Percentiles rank a stretch among this genome's conserved stretches.
Evolutionary conservation across 192 early-diverging fungal species (phyloP).

Genomic region (Podila verticillata): DNA sequence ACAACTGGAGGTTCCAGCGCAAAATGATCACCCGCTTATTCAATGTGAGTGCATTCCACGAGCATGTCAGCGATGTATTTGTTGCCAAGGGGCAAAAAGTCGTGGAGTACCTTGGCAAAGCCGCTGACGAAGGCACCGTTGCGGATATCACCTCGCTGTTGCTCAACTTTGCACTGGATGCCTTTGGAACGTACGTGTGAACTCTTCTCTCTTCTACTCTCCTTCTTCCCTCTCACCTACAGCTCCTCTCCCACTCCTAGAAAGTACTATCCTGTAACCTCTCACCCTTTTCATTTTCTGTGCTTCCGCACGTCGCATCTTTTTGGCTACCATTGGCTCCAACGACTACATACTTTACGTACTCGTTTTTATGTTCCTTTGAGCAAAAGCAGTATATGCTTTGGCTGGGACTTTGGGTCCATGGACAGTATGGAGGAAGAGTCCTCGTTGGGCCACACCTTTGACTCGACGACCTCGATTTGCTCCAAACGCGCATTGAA

Average conservation of each 20-base stretch:
- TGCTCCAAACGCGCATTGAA: slow-evolving; percentile 32
- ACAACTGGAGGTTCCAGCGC: slow-evolving; percentile 25
- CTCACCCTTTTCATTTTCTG: no score
- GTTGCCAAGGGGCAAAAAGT: slow-evolving; percentile 13
- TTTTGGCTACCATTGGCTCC: no score
- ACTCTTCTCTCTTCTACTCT: no score
- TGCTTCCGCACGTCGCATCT: no score
- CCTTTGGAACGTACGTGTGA: slow-evolving; percentile 29
- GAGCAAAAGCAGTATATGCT: slow-evolving; percentile 37
- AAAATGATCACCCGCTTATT: slow-evolving; percentile 24
- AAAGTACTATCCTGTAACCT: background rate
- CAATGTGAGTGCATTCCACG: slow-evolving; percentile 25
- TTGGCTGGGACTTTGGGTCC: slow-evolving; percentile 34
- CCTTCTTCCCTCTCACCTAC: no score
- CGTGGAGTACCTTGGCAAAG: slow-evolving; percentile 15
- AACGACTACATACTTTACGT: no score
- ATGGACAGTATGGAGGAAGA: slow-evolving; percentile 18
- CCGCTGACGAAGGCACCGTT: slow-evolving; percentile 21
- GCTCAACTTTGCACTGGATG: slow-evolving; percentile 48
- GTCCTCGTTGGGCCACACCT: slow-evolving; percentile 56
- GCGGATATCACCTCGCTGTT: slow-evolving; percentile 57
- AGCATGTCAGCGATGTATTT: slow-evolving; percentile 31
- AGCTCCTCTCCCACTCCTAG: no score
- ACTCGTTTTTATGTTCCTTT: background rate
- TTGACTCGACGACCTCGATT: slow-evolving; percentile 54